Evolutionary conservation across 2,329 filamentous ascomycete species (phyloP), one percentile per base, ranked within the genome.

Genomic region (Nectriaceae sp.): DNA sequence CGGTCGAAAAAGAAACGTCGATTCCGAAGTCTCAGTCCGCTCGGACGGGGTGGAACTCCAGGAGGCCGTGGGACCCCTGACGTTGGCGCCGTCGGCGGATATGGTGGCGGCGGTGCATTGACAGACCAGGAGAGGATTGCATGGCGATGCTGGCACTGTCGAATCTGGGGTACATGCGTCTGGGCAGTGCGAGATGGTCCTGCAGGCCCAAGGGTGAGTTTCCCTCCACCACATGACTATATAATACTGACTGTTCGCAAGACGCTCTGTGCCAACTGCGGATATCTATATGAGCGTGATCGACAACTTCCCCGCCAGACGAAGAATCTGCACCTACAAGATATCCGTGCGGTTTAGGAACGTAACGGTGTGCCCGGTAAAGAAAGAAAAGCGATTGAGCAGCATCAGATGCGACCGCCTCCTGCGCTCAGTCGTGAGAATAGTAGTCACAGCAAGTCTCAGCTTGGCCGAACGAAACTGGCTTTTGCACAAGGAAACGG

Each of bases 101-200:
- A 82, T 71, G 90, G 87, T 10, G 87, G 86, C 55, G 82, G 86
- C 33, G 79, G 83, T 40, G 73, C 87, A 21, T 75, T 94, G 46
- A 83, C 83, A 2, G 90, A 95, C 45, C 80, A 80, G 62, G 94
- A 97, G 75, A 81, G 92, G 59, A 77, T 82, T 55, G 85, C 79
- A 37, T 99, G 94, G 94, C 83, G 90, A 53, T 99, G 94, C 71
- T 77, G 77, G 38, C 93, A 97, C 70, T 99, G 94, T 69, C 79
- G 80, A 51, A 84, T 97, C 26, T 93, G 89, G 84, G 94, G 93
- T 15, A 87, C 87, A 41, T 88, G 90, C 21, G 90, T 97, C 8
- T 99, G 94, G 94, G 92, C 90, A 41, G 93, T 97, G 3, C 80
- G 94, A 61, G 92, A 97, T 71, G 94, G 94, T 20, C 94, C 94